These are phyloP conservation scores for Pharus latifolius DNA, from an alignment of 176 grass and related monocot species.

Conservation along the genomic window DNA sequence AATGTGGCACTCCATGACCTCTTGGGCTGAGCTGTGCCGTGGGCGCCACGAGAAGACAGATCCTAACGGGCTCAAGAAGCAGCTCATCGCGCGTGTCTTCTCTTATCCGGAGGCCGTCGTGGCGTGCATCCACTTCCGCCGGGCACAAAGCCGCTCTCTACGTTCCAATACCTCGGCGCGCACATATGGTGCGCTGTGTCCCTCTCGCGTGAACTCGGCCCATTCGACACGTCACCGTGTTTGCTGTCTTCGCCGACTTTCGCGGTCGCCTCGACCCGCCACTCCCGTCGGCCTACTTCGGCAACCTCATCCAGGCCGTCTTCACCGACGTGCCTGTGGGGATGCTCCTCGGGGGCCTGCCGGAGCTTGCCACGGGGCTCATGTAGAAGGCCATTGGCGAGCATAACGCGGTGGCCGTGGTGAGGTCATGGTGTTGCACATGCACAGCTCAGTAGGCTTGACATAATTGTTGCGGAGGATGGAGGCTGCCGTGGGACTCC, in stretches of 20 bases:
- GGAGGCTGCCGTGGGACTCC: too few species aligned
- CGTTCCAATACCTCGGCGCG: conserved; percentile 79
- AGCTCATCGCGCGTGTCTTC: conserved; percentile 69
- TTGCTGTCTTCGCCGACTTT: conserved; percentile 86
- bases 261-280: conserved; percentile 63
- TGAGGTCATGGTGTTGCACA: too few species aligned
- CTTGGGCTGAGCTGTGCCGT: conserved; percentile 80
- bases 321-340: conserved; percentile 79
- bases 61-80: conserved; percentile 52
- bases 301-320: conserved; percentile 96
- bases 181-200: conserved; percentile 84
- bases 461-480: too few species aligned
- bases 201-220: conserved; percentile 52
- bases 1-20: conserved; percentile 96
- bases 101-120: conserved; percentile 49
- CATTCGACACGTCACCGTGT: conserved; percentile 82
- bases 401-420: conserved; percentile 55
- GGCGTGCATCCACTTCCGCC: conserved; percentile 40
- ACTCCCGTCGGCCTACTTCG: conserved; percentile 68
- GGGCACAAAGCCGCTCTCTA: conserved; percentile 62
- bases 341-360: conserved; percentile 48
- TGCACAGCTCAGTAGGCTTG: too few species aligned
- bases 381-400: conserved; percentile 72
- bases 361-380: conserved; percentile 37
- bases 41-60: conserved; percentile 65